A percentile compares a stretch with the other conserved stretches of the same genome.
Conservation (phyloP, 208 protist genomes). For the Angomonas ambiguus region DNA sequence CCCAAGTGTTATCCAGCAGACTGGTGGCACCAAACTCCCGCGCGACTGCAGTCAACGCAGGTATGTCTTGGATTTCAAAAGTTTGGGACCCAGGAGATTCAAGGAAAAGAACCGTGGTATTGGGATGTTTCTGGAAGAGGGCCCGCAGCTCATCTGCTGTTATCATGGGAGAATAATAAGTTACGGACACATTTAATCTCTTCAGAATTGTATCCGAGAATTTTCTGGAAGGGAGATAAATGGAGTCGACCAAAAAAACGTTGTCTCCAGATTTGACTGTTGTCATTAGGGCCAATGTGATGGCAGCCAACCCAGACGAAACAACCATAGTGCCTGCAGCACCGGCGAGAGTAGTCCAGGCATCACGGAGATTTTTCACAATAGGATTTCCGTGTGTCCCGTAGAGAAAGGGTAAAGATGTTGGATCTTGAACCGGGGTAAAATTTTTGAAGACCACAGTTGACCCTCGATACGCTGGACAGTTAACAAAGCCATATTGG, state of each 20-base stretch:
- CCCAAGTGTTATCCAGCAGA: conserved; percentile 24
- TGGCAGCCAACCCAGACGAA: conserved; percentile 22
- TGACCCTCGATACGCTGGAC: conserved; percentile 25
- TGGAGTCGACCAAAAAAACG: conserved; percentile 16
- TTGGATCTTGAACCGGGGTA: conserved; percentile 15
- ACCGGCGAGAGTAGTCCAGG: conserved; percentile 24
- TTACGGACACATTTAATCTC: conserved; percentile 7
- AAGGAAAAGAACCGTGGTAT: conserved; percentile 4
- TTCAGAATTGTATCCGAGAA: conserved; percentile 13
- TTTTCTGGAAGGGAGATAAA: conserved; percentile 14
- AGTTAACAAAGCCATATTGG: conserved; percentile 23
- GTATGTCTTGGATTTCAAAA: conserved; percentile 21
- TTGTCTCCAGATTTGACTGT: conserved; percentile 14
- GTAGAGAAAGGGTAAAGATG: conserved; percentile 14
- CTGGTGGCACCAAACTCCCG: conserved; percentile 9
- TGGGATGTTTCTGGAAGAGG: conserved; percentile 11
- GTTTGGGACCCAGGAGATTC: conserved; percentile 22
- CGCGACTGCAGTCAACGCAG: conserved; percentile 14
- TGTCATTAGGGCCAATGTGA: conserved; percentile 8
- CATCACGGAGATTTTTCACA: conserved; percentile 18
- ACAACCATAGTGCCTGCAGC: conserved; percentile 23
- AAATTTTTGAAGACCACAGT: conserved; percentile 22
- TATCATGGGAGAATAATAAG: conserved; percentile 17
- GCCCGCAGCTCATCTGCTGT: conserved; percentile 11
- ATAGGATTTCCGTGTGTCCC: conserved; percentile 22